Conservation (phyloP, 2,329 filamentous ascomycete species). For the Aspergillus piperis region DNA sequence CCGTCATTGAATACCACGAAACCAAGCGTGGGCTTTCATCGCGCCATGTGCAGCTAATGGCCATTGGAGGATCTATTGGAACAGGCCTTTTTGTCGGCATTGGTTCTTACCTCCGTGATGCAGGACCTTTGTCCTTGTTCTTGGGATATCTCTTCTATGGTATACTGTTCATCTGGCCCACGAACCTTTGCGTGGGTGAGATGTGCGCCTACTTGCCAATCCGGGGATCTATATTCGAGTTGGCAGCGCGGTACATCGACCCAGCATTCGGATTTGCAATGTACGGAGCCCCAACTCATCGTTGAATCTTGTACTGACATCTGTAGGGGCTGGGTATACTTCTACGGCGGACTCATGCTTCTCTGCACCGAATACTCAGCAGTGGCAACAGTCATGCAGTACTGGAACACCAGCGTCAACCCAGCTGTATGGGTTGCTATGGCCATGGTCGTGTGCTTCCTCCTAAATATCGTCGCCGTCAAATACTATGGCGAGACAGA, state of each 20-base stretch:
- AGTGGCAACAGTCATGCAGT: slow-evolving; percentile 48
- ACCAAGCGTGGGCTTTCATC: slow-evolving; percentile 17
- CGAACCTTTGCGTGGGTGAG: slow-evolving; percentile 34
- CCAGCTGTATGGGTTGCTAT: slow-evolving; percentile 47
- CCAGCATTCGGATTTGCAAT: slow-evolving; percentile 48
- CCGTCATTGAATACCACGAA: slow-evolving; percentile 15
- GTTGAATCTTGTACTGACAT: not conserved
- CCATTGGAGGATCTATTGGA: slow-evolving; percentile 16
- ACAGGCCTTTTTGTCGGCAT: slow-evolving; percentile 40
- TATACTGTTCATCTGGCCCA: slow-evolving; percentile 35
- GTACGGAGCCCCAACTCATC: slow-evolving; percentile 10
- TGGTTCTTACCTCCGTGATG: slow-evolving; percentile 34
- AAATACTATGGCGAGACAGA: slow-evolving; percentile 73
- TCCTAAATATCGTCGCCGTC: slow-evolving; percentile 69
- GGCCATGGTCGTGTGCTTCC: slow-evolving; percentile 45
- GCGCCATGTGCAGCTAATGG: slow-evolving; percentile 18
- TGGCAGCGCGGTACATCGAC: slow-evolving; percentile 53
- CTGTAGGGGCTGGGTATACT: slow-evolving; percentile 47
- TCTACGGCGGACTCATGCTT: slow-evolving; percentile 47
- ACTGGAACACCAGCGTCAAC: slow-evolving; percentile 47
- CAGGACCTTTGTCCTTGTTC: slow-evolving; percentile 38
- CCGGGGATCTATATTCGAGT: slow-evolving; percentile 49
- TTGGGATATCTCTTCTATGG: slow-evolving; percentile 41
- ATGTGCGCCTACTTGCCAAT: slow-evolving; percentile 41
- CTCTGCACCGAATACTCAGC: slow-evolving; percentile 53